Percentiles rank a stretch among this genome's conserved stretches.
Evolutionary conservation across 2,329 filamentous ascomycete species (phyloP).

Genomic region (Verticillium nubilum): DNA sequence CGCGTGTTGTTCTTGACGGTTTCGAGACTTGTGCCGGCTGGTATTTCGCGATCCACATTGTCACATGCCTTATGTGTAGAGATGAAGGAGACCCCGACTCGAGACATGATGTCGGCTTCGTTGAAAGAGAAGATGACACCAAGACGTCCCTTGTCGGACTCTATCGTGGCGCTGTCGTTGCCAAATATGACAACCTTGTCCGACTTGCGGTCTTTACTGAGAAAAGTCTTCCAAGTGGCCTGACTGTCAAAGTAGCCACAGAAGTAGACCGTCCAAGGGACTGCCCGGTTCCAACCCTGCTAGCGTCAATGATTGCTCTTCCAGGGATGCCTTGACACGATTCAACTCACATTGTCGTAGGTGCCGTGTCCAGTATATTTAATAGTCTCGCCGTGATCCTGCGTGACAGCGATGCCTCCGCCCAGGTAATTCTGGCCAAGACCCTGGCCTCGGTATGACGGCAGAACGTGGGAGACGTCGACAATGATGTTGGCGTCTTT

Average conservation of each 20-base stretch:
- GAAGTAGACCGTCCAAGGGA: constrained; percentile 57
- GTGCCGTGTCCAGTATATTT: constrained; percentile 56
- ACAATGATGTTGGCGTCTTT: constrained; percentile 45
- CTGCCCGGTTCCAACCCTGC: constrained; percentile 58
- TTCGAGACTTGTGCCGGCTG: constrained; percentile 32
- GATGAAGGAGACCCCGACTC: constrained; percentile 65
- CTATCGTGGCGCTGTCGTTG: constrained; percentile 21
- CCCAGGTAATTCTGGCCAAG: constrained; percentile 58
- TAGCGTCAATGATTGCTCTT: constrained; percentile 3
- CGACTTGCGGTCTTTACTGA: constrained; percentile 26
- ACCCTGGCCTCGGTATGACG: constrained; percentile 54
- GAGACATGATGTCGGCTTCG: constrained; percentile 40
- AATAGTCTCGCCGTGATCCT: constrained; percentile 27
- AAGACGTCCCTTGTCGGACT: constrained; percentile 31
- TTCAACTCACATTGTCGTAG: constrained; percentile 50
- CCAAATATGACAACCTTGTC: constrained; percentile 24
- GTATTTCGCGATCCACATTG: constrained; percentile 53
- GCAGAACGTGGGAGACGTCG: constrained; percentile 61
- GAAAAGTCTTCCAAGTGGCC: constrained; percentile 38
- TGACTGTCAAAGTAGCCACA: constrained; percentile 54
- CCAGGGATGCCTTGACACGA: background rate
- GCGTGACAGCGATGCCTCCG: constrained; percentile 49
- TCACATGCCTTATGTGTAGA: constrained; percentile 54
- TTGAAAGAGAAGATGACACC: constrained; percentile 51
- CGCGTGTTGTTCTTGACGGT: constrained; percentile 41